Percentiles rank a stretch among this genome's conserved stretches.
Evolutionary conservation across 305 asterid species (phyloP).

Genomic region (Solanum hybrid): DNA sequence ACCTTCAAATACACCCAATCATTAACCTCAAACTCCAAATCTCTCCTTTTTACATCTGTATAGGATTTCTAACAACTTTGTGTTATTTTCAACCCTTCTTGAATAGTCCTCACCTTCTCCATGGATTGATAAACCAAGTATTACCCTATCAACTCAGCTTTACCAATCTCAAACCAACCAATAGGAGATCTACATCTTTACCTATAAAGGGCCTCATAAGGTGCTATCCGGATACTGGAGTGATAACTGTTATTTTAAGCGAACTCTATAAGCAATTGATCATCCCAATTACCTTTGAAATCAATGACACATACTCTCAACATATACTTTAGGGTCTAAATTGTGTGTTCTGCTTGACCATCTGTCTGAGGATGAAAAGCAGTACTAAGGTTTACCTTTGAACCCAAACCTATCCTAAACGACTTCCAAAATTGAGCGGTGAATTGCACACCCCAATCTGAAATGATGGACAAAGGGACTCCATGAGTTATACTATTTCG

Average conservation of each 20-base stretch:
- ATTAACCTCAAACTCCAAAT: not conserved
- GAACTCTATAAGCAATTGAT: no score
- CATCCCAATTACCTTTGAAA: no score
- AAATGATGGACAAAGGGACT: not conserved
- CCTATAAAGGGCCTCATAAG: not conserved
- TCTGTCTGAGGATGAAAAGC: not conserved
- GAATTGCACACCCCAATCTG: fast-evolving
- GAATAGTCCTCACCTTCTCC: not conserved
- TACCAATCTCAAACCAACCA: not conserved
- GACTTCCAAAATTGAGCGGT: not conserved
- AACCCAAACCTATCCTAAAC: not conserved
- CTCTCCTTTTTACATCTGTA: not conserved
- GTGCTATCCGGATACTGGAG: not conserved
- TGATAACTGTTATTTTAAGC: no score
- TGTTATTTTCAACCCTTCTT: not conserved
- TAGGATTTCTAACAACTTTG: not conserved
- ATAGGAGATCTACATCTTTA: not conserved
- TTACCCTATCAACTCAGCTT: not conserved
- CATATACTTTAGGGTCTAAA: not conserved
- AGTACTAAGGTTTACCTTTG: not conserved
- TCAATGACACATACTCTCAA: no score
- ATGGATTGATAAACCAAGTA: not conserved
- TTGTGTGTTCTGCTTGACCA: not conserved
- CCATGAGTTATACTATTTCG: not conserved
- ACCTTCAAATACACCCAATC: not conserved